Conservation (phyloP, 176 grass and related monocot genomes). For the Musa itinerans region DNA sequence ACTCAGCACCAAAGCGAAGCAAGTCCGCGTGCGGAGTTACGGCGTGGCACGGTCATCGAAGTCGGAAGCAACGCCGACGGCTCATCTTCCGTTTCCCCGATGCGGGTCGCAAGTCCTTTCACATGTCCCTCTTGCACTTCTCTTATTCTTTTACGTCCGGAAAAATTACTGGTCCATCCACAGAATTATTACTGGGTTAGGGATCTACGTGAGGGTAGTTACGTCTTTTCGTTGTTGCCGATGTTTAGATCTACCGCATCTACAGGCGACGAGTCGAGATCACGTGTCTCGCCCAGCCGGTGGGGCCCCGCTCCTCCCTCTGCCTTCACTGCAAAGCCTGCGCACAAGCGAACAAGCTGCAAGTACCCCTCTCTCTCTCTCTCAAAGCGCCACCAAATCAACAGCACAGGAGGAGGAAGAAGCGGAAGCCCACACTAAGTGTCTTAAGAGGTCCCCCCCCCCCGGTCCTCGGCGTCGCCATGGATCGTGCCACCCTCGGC, state of each 20-base stretch:
- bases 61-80: background rate
- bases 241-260: background rate
- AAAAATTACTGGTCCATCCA: background rate
- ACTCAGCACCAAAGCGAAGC: background rate
- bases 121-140: background rate
- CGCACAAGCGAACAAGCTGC: too few species aligned
- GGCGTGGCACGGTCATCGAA: background rate
- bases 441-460: background rate
- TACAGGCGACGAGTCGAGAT: background rate
- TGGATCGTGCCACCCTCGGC: background rate
- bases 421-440: background rate
- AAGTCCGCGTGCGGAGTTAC: background rate
- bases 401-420: background rate
- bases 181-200: too few species aligned
- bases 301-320: background rate
- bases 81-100: background rate
- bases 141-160: background rate
- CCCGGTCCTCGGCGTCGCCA: background rate
- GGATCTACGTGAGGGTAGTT: background rate
- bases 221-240: background rate
- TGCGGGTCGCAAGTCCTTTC: background rate
- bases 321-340: constrained; percentile 15
- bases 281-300: background rate
- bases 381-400: background rate
- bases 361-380: background rate